A percentile compares a stretch with the other conserved stretches of the same genome.
Evolutionary conservation across 805 yeast genomes (phyloP).

Genomic region (Kazachstania martiniae): DNA sequence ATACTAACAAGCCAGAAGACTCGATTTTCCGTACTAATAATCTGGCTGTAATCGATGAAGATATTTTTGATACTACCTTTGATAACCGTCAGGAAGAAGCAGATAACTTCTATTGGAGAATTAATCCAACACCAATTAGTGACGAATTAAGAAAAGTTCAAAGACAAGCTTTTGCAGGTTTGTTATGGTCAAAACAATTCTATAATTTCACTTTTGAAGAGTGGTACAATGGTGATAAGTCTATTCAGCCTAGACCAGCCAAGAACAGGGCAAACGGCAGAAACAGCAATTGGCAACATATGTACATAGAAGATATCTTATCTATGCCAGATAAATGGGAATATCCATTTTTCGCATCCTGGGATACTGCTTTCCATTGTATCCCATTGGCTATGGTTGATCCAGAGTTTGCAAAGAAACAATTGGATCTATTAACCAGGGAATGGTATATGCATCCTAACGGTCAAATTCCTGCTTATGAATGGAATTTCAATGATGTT

Average conservation of each 20-base stretch:
- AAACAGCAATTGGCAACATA: constrained; percentile 79
- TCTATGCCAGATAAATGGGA: constrained; percentile 95
- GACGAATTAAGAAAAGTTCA: constrained; percentile 74
- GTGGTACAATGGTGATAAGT: constrained; percentile 83
- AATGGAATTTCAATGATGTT: constrained; percentile 93
- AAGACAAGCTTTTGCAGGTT: constrained; percentile 89
- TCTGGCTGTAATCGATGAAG: constrained; percentile 49
- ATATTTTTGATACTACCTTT: constrained; percentile 57
- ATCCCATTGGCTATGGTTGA: constrained; percentile 89
- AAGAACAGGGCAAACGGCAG: constrained; percentile 76
- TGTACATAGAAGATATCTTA: constrained; percentile 77
- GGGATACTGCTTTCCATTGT: constrained; percentile 96
- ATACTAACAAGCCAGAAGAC: constrained; percentile 33
- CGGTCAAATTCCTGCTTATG: constrained; percentile 96
- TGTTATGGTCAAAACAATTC: constrained; percentile 88
- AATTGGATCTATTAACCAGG: constrained; percentile 72
- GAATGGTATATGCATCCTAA: constrained; percentile 98
- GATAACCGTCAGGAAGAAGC: constrained; percentile 75
- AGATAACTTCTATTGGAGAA: constrained; percentile 83
- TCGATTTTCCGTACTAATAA: constrained; percentile 16
- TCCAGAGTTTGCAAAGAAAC: constrained; percentile 83
- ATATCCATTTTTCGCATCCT: constrained; percentile 90
- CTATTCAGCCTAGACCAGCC: constrained; percentile 64
- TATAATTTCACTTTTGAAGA: constrained; percentile 76
- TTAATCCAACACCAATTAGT: constrained; percentile 74